A percentile compares a stretch with the other conserved stretches of the same genome.
Evolutionary conservation across 106 monocot genomes (phyloP).

Genomic region (Apostasia ramifera): DNA sequence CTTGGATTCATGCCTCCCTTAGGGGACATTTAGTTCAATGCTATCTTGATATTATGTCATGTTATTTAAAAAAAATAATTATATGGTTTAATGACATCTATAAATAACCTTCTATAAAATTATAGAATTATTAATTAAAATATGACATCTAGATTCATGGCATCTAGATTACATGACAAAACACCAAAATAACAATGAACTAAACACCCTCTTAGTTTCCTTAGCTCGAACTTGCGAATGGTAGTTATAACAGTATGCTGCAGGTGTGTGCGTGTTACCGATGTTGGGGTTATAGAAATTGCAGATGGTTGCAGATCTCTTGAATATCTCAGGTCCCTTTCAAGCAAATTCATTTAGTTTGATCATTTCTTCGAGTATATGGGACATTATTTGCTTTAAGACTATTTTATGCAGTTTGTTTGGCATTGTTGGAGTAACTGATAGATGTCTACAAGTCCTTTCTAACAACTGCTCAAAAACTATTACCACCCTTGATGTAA

Average conservation of each 20-base stretch:
- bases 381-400: not conserved
- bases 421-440: constrained; percentile 91
- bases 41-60: no score
- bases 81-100: no score
- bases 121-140: no score
- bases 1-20: not conserved
- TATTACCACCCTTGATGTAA: constrained; percentile 84
- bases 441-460: constrained; percentile 57
- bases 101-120: no score
- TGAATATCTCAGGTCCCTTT: constrained; percentile 68
- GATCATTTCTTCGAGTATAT: not conserved
- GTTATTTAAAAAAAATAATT: no score
- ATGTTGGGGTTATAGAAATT: constrained; percentile 57
- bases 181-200: no score
- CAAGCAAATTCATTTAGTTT: not conserved
- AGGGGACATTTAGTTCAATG: no score
- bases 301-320: constrained; percentile 68
- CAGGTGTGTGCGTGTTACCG: constrained; percentile 87
- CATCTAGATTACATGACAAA: no score
- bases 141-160: no score
- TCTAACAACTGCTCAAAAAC: constrained; percentile 55
- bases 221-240: no score
- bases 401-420: constrained; percentile 59
- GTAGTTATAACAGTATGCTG: not conserved
- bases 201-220: no score